Base-by-base conservation (phyloP, 129 eudicot species). In the Lactuca saligna region DNA sequence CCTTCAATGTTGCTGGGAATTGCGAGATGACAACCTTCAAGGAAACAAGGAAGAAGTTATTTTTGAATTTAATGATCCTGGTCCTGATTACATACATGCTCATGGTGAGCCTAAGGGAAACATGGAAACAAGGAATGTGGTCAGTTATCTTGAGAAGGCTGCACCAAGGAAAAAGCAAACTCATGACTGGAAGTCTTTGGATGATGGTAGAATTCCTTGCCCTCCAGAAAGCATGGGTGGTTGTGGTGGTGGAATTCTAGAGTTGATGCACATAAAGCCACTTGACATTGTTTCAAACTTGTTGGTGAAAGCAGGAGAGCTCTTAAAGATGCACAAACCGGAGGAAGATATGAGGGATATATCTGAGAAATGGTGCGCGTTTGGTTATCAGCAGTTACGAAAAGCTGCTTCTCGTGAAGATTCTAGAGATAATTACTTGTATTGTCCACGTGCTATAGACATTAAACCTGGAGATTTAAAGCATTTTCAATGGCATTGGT, bases 201-300 rank as follows among this genome's bases (percentile, higher is more conserved):
- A 76, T 8, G 44, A 65, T 67, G 95, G 95, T 20, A 76, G 76
- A 41, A 84, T 87, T 37, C 80, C 76, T 4, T 84, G 95, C 60
- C 85, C 49, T 42, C 49, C 49, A 9, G 3, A 42, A 42, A 42
- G 49, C 3, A 42, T 42, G 49, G 49, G 49, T 51, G 90, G 95
- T 15, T 87, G 90, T 60, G 81, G 87, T 56, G 54, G 57, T n/a
- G 68, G 78, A 8, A 7, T 44, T 65, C 71, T 87, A 29, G 87
- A 76, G 63, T 55, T 87, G 56, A 79, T 62, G 69, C 63, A 69
- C 33, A 13, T 79, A 1, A 33, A 50, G 8, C 12, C 57, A n/a
- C 56, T 65, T 35, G 57, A 66, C 48, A 48, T 39, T 54, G 78
- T 84, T 46, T 55, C 78, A 17, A 65, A 70, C n/a, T 68, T 83